These are phyloP conservation scores for Fusarium coffeatum DNA, from an alignment of 2,329 filamentous ascomycete genomes.

Conservation along the genomic window DNA sequence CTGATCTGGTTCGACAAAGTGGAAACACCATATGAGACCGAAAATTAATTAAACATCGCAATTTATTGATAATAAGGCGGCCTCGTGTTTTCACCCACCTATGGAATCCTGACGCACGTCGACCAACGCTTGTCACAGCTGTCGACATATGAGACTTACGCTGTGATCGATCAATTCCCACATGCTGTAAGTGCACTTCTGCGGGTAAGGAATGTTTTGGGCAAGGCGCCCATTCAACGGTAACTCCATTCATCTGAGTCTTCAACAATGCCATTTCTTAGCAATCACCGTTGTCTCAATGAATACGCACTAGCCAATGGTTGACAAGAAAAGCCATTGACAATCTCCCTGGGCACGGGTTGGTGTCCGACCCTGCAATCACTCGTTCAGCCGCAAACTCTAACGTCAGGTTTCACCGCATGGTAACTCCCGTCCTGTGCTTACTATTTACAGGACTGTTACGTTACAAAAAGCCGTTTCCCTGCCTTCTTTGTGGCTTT, in stretches of 20 bases:
- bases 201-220: too few relatives aligned
- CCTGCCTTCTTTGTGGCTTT: neutral
- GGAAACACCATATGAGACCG: neutral
- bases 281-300: too few relatives aligned
- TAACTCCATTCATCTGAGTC: too few relatives aligned
- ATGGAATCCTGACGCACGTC: too few relatives aligned
- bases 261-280: too few relatives aligned
- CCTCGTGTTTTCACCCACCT: neutral
- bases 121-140: too few relatives aligned
- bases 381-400: neutral
- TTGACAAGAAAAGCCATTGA: neutral
- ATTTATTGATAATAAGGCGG: neutral
- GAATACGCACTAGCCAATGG: neutral
- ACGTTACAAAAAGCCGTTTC: neutral
- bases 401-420: neutral
- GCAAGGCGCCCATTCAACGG: too few relatives aligned
- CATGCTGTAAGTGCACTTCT: too few relatives aligned
- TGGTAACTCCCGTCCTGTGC: neutral
- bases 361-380: neutral
- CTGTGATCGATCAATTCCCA: too few relatives aligned
- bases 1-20: constrained; percentile 40
- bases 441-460: too few relatives aligned
- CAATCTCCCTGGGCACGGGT: neutral
- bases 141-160: too few relatives aligned
- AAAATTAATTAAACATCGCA: too few relatives aligned